Base-by-base conservation (phyloP, 2,329 filamentous ascomycete species). In the Beauveria rudraprayagi region DNA sequence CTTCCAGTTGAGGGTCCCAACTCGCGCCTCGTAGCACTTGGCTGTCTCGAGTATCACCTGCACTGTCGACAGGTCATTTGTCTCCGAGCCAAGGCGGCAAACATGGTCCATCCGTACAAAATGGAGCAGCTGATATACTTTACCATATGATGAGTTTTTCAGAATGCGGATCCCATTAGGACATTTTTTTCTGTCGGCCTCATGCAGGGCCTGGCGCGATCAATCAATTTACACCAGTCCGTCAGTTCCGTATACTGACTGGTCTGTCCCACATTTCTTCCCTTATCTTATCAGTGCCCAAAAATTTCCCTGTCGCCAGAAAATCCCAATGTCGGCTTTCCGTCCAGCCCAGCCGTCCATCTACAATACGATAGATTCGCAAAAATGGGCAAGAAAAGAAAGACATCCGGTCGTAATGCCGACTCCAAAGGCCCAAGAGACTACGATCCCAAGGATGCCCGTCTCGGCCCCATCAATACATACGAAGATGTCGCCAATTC, bases 401-500 rank as follows among this genome's bases (percentile, higher is more conserved):
- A 92, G 78, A 87, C 84, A 1, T 78, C 82, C 24, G 78, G 80
- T 64, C 79, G 71, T 65, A 67, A 70, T 56, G 67, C 75, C 37
- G 75, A 73, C 63, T 73, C 78, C 22, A 76, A 75, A 9, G 83
- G 81, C 3, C 82, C 83, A 3, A 79, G 78, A 63, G 83, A 85
- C 40, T 70, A 83, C 63, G 75, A 87, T 69, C 70, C 78, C 53
- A 75, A 77, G 37, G 85, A 87, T 64, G 83, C 87, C 41, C 84
- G 85, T 57, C 81, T 92, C 17, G 81, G 80, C 26, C 78, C 78
- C 24, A 77, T 87, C 67, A 79, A 73, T 52, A 87, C 84, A 2
- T 93, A 83, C 73, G 87, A 93, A 73, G 91, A 96, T 75, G 88
- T 99, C 67, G 91, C 92, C 66, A 88, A 97, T 72, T 95, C 92